Base-by-base conservation (phyloP, 805 yeast genomes). In the Metschnikowia shivogae region DNA sequence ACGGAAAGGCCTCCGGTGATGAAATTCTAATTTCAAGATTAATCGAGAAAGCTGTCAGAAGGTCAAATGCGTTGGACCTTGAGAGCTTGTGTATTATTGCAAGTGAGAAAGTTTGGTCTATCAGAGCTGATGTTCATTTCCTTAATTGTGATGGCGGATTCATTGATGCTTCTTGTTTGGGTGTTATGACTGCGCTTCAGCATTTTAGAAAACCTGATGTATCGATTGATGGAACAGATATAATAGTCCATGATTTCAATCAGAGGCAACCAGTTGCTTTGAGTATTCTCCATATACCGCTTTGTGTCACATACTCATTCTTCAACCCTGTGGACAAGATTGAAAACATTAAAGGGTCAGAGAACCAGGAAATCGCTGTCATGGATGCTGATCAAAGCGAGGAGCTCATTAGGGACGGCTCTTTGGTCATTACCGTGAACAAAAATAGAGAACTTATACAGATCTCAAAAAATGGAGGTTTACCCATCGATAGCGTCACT, bases 381-480 rank as follows among this genome's bases (percentile, higher is more conserved):
- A 70, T 86, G 26, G 99, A 92, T 65, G 85, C 96, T 1, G 80
- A 82, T 12, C 67, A 80, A 38, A 76, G 80, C 40, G 99, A 92
- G 64, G 97, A 90, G 59, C 63, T 74, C 13, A 64, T 89, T 17
- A 74, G 92, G 48, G 84, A 82, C 37, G 96, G 97, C 20, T 77
- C 80, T 2, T 72, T 92, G 65, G 87, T 95, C 1, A 80, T 93
- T 28, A 89, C 99, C 0, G 66, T 90, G 46, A 93, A 93, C 62
- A 88, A 86, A 55, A 92, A 92, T 60, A 78, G 92, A 53, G 99
- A 93, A 58, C 71, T 93, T 6, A 90, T 96, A 39, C 99, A 93
- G 61, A 74, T 93, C 26, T 76, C 85, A 35, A 93, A 92, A 59
- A 86, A 89, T 28, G 99, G 98, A 41, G 97, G 96, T 0, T 68